These are phyloP conservation scores for Prototheca wickerhamii DNA, from an alignment of 163 green algal genomes.

Conservation along the genomic window DNA sequence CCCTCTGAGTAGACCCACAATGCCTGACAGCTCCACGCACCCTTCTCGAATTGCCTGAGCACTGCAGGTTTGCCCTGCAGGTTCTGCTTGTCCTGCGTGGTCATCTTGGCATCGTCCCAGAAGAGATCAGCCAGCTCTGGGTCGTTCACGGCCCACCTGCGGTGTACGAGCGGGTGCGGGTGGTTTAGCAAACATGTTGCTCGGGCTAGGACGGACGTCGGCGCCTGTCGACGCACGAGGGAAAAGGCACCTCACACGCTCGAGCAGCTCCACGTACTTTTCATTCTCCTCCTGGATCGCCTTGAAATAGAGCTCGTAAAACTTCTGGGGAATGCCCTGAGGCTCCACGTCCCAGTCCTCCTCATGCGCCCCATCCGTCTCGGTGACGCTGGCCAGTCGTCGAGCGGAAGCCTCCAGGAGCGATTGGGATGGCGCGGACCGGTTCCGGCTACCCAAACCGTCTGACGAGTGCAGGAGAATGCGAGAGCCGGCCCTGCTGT, in stretches of 20 bases:
- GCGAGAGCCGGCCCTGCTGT: neutral
- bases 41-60: conserved; percentile 9
- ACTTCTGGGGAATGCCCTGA: conserved; percentile 1
- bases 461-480: conserved; percentile 2
- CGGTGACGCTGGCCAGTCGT: neutral
- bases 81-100: conserved; percentile 17
- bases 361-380: neutral
- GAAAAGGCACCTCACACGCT: too few relatives aligned
- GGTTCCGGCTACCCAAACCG: neutral
- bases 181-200: neutral
- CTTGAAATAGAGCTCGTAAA: neutral
- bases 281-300: neutral
- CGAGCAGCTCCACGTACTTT: too few relatives aligned
- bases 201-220: too few relatives aligned
- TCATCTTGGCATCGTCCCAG: conserved; percentile 7
- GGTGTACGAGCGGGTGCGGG: neutral
- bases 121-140: conserved; percentile 10
- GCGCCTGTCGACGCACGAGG: too few relatives aligned
- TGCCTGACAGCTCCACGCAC: neutral
- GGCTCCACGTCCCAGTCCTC: neutral
- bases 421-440: neutral
- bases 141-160: conserved; percentile 3
- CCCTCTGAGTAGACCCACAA: neutral
- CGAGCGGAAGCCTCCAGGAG: conserved; percentile 6
- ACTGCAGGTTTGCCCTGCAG: conserved; percentile 11